phyloP scores from a whole-genome alignment of 2,329 filamentous ascomycete species.

The Mycocentrospora acerina region DNA sequence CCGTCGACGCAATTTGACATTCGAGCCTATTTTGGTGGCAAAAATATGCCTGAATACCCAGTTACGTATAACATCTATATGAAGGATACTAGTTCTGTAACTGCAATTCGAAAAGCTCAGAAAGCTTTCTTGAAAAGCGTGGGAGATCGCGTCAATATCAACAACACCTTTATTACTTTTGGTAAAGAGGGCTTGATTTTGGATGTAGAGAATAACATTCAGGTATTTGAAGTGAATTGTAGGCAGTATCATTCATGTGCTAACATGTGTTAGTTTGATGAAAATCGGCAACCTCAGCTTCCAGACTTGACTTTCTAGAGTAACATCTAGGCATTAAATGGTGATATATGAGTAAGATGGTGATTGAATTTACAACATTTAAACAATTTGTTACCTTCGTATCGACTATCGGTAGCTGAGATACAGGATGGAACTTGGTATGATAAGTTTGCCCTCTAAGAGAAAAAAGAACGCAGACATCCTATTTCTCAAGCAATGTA shows the following conservation, averaged over 20 bases:
- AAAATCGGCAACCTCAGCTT: constrained; percentile 1
- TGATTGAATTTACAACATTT: too few relatives aligned
- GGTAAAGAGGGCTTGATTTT: constrained; percentile 1
- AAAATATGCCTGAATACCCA: constrained; percentile 2
- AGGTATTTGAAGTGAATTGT: too few relatives aligned
- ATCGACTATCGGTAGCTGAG: too few relatives aligned
- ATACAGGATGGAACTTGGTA: too few relatives aligned
- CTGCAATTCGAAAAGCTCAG: constrained; percentile 1
- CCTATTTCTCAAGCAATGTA: too few relatives aligned
- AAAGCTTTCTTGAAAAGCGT: not conserved
- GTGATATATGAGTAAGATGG: too few relatives aligned
- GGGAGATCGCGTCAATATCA: not conserved
- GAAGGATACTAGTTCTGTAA: not conserved
- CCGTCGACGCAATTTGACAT: constrained; percentile 1
- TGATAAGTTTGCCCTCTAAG: too few relatives aligned
- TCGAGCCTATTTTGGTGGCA: constrained; percentile 4
- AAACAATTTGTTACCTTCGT: too few relatives aligned
- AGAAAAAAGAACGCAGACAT: too few relatives aligned
- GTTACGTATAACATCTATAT: constrained; percentile 1
- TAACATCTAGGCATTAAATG: too few relatives aligned
- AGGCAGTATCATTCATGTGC: not conserved
- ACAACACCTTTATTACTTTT: constrained; percentile 1
- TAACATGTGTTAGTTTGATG: not conserved
- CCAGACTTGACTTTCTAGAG: too few relatives aligned
- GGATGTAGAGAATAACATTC: not conserved